Conservation (phyloP, 2,329 filamentous ascomycete species). For the Beauveria asiatica region DNA sequence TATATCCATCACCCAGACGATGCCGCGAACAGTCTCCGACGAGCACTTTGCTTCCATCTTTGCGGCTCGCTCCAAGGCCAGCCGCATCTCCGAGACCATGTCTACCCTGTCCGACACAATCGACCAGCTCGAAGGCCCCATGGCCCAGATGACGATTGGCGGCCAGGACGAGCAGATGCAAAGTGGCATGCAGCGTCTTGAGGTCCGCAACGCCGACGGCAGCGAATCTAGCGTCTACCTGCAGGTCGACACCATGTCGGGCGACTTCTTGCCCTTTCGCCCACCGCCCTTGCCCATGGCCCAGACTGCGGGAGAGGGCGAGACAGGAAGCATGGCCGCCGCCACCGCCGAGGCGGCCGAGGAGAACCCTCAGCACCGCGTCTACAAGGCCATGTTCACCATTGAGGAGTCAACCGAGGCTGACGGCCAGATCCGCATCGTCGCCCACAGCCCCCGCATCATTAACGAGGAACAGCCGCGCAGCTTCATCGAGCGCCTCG, state of each 20-base stretch:
- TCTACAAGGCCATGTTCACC: slow-evolving; percentile 57
- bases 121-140: slow-evolving; percentile 49
- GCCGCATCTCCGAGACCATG: slow-evolving; percentile 53
- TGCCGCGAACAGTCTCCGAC: slow-evolving; percentile 63
- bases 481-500: slow-evolving; percentile 64
- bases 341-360: slow-evolving; percentile 30
- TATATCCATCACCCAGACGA: slow-evolving; percentile 76
- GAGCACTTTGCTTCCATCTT: slow-evolving; percentile 84
- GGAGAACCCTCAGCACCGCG: slow-evolving; percentile 38
- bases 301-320: slow-evolving; percentile 27
- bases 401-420: slow-evolving; percentile 57
- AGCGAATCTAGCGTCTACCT: slow-evolving; percentile 51
- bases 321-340: slow-evolving; percentile 25
- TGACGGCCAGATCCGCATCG: slow-evolving; percentile 51
- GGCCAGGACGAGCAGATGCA: slow-evolving; percentile 32
- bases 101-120: slow-evolving; percentile 56
- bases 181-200: slow-evolving; percentile 42
- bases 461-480: slow-evolving; percentile 39
- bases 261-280: slow-evolving; percentile 69
- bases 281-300: slow-evolving; percentile 74
- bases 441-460: slow-evolving; percentile 52
- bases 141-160: slow-evolving; percentile 43
- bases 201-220: slow-evolving; percentile 48
- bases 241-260: slow-evolving; percentile 60
- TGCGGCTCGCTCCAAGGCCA: slow-evolving; percentile 41